Percentiles rank a stretch among this genome's conserved stretches.
Evolutionary conservation across 73 alveolate species (phyloP).

Genomic region (Paramecium caudatum): DNA sequence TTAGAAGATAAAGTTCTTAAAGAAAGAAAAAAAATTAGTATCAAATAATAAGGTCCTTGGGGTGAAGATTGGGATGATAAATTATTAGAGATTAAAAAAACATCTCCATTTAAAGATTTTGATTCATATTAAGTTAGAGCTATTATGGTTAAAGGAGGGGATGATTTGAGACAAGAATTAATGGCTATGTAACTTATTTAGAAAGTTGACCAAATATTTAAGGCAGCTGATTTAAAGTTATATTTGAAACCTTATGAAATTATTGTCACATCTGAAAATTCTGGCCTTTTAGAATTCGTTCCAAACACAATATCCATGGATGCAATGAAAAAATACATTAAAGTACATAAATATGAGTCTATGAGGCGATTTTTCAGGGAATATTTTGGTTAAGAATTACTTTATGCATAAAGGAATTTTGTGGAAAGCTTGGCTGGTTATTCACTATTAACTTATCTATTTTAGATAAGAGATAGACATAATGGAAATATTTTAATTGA

Average conservation of each 20-base stretch:
- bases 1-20: conserved; percentile 20
- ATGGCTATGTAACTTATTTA: conserved; percentile 97
- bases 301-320: conserved; percentile 96
- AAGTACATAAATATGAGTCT: conserved; percentile 78
- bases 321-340: conserved; percentile 91
- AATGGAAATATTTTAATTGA: conserved; percentile 97
- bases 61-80: conserved; percentile 91
- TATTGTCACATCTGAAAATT: conserved; percentile 91
- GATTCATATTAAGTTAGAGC: conserved; percentile 88
- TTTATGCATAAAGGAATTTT: conserved; percentile 98
- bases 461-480: conserved; percentile 97
- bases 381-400: conserved; percentile 88
- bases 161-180: conserved; percentile 97
- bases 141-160: conserved; percentile 97
- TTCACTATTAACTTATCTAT: conserved; percentile 93
- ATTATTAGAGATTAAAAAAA: conserved; percentile 77
- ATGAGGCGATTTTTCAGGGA: conserved; percentile 88
- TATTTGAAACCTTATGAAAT: conserved; percentile 97
- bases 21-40: conserved; percentile 66
- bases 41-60: conserved; percentile 86
- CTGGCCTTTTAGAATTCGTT: conserved; percentile 95
- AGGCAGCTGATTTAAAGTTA: conserved; percentile 85
- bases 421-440: conserved; percentile 99
- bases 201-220: conserved; percentile 88
- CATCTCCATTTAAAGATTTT: conserved; percentile 84